Evolutionary conservation across 1,284 basidiomycete species (phyloP), one percentile per base, ranked within the genome.

Genomic region (Bondarzewia mesenterica): DNA sequence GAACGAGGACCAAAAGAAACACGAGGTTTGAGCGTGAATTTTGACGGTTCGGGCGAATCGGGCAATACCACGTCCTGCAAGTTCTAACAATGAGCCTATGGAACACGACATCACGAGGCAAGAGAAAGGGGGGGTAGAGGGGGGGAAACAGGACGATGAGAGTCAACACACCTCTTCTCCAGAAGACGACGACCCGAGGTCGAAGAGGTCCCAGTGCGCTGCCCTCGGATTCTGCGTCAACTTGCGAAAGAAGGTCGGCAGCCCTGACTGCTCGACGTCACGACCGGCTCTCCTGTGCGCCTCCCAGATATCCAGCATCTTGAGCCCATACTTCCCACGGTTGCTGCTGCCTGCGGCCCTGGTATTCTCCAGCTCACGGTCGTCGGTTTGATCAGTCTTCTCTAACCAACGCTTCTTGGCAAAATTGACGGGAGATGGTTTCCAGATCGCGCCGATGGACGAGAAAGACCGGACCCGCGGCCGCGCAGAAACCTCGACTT

Each of bases 381-480:
- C 26, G 21, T 29, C 37, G 37, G 37, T 12, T 26, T 15, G 26
- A 18, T 39, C 27, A 3, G 42, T 38, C n/a, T 8, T 54, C 53
- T 71, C 67, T 48, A 69, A 72, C 77, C 77, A 78, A 39, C 76
- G 71, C 46, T 73, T 71, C 50, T 67, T 69, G 10, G 77, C 75
- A 53, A 76, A 71, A 57, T 73, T 75, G 63, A 73, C 66, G 14
- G 78, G 76, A 39, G 73, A 72, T 20, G 77, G 77, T 51, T 71
- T 74, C 60, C 71, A 70, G 25, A 69, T 61, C 54, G 66, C 62
- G 50, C 29, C 56, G 47, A 23, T 56, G 53, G 39, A 60, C 42
- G 51, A 56, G 52, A 23, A 52, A 37, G 18, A 51, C 42, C 44
- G 54, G 49, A 32, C 53, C 43, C 44, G 51, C 39, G 22, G 56